Evolutionary conservation across 768 basidiomycete species (phyloP).

Genomic region (Chalciporus chontae): DNA sequence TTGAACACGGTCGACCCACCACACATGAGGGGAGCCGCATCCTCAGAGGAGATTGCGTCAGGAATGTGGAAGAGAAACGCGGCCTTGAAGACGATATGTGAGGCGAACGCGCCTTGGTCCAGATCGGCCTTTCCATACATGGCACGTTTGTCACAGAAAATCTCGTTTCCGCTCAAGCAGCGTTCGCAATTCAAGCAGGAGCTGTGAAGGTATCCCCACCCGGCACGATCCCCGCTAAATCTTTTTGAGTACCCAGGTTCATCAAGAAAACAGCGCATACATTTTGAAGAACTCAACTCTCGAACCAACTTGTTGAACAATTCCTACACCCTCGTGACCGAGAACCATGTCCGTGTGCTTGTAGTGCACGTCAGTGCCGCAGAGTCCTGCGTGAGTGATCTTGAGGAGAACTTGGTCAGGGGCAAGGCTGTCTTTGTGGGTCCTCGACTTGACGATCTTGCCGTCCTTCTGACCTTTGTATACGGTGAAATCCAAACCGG

Average conservation of each 20-base stretch:
- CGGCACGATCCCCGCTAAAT: conserved; percentile 34
- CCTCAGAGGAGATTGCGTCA: conserved; percentile 25
- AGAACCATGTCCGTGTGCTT: conserved; percentile 33
- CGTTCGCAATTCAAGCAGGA: conserved; percentile 33
- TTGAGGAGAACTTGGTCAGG: conserved; percentile 29
- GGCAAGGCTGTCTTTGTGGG: conserved; percentile 16
- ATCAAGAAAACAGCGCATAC: conserved; percentile 19
- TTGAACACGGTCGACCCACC: conserved; percentile 34
- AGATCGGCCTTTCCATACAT: conserved; percentile 25
- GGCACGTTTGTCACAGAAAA: conserved; percentile 22
- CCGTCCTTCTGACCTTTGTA: conserved; percentile 29
- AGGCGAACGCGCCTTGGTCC: conserved; percentile 35
- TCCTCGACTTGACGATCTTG: conserved; percentile 15
- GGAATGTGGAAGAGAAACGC: conserved; percentile 35
- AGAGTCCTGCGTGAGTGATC: conserved; percentile 35
- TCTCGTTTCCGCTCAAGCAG: conserved; percentile 33
- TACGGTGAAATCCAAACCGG: conserved; percentile 25
- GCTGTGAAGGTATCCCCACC: conserved; percentile 35
- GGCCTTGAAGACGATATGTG: conserved; percentile 34
- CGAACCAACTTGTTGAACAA: conserved; percentile 32
- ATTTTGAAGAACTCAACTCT: conserved; percentile 32
- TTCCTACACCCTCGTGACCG: conserved; percentile 38
- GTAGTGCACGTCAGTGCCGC: conserved; percentile 38
- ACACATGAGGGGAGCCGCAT: conserved; percentile 37
- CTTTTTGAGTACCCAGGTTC: background rate